Conservation (phyloP, 108 stramenopile genomes). For the Skeletonema grethae region DNA sequence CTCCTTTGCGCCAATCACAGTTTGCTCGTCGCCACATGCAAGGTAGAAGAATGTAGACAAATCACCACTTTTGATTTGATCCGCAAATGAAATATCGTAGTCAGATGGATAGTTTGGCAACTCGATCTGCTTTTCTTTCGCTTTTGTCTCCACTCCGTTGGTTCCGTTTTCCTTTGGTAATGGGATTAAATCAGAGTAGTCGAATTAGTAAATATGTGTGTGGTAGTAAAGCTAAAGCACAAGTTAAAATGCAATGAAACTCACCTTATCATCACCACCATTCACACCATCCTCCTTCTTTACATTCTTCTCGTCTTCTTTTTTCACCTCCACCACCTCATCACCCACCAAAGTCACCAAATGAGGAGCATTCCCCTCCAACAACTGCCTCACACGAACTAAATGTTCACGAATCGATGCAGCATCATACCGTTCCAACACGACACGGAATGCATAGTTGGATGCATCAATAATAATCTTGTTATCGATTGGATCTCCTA, state of each 20-base stretch:
- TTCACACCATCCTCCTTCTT: slow-evolving; percentile 10
- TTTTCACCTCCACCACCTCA: slow-evolving; percentile 3
- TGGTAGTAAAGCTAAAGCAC: too few relatives aligned
- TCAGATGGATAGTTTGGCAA: slow-evolving; percentile 17
- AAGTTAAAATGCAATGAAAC: background rate
- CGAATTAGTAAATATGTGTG: too few relatives aligned
- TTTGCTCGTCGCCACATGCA: slow-evolving; percentile 72
- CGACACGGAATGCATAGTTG: slow-evolving; percentile 72
- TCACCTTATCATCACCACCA: slow-evolving; percentile 3
- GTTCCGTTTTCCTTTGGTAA: slow-evolving; percentile 11
- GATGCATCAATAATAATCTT: slow-evolving; percentile 25
- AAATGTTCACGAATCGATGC: slow-evolving; percentile 75
- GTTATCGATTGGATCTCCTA: background rate
- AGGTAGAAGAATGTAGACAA: slow-evolving; percentile 73
- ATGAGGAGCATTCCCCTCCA: slow-evolving; percentile 79
- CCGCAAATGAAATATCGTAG: slow-evolving; percentile 35
- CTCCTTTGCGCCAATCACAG: slow-evolving; percentile 15
- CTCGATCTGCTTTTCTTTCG: slow-evolving; percentile 38
- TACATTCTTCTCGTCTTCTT: slow-evolving; percentile 2
- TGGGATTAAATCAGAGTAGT: background rate
- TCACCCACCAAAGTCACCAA: slow-evolving; percentile 43
- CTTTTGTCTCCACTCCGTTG: slow-evolving; percentile 22
- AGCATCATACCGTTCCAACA: slow-evolving; percentile 73
- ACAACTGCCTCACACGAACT: slow-evolving; percentile 50
- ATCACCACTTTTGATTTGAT: slow-evolving; percentile 47